These are phyloP conservation scores for Penicillium sp. DNA, from an alignment of 2,329 filamentous ascomycete genomes.

Conservation along the genomic window DNA sequence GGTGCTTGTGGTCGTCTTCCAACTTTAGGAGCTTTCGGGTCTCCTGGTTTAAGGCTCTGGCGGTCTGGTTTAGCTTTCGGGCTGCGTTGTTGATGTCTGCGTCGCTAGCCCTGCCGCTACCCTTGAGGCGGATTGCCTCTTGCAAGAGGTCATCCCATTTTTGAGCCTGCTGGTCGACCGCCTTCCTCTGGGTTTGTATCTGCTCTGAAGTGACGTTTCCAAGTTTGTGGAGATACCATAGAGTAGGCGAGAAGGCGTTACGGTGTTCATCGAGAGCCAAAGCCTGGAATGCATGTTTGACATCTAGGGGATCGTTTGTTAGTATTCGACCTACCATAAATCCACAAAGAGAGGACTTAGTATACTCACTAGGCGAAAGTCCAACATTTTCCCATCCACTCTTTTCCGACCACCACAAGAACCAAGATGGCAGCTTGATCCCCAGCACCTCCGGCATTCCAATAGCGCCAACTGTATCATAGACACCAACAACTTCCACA, in stretches of 20 bases:
- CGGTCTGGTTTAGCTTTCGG: constrained; percentile 11
- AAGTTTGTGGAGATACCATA: constrained; percentile 50
- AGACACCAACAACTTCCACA: constrained; percentile 35
- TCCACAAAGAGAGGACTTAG: background rate
- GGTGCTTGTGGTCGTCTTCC: constrained; percentile 14
- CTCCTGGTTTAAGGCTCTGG: constrained; percentile 16
- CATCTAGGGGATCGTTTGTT: constrained; percentile 17
- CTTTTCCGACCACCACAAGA: background rate
- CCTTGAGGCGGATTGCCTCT: constrained; percentile 16
- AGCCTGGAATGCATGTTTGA: constrained; percentile 43
- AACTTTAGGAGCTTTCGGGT: constrained; percentile 13
- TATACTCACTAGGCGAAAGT: constrained; percentile 20
- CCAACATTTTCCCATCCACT: constrained; percentile 19
- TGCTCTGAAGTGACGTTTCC: constrained; percentile 11
- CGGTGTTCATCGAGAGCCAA: constrained; percentile 42
- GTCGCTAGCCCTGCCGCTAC: constrained; percentile 14
- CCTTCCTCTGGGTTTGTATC: constrained; percentile 7
- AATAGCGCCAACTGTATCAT: constrained; percentile 36
- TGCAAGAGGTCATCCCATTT: constrained; percentile 5
- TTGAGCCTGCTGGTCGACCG: constrained; percentile 7
- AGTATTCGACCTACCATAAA: background rate
- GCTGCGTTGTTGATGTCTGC: constrained; percentile 17
- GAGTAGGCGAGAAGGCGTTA: constrained; percentile 51
- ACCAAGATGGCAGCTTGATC: constrained; percentile 14
- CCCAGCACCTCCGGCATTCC: constrained; percentile 32